phyloP scores from a whole-genome alignment of 495 filamentous ascomycete species.

The Bacidia gigantensis region DNA sequence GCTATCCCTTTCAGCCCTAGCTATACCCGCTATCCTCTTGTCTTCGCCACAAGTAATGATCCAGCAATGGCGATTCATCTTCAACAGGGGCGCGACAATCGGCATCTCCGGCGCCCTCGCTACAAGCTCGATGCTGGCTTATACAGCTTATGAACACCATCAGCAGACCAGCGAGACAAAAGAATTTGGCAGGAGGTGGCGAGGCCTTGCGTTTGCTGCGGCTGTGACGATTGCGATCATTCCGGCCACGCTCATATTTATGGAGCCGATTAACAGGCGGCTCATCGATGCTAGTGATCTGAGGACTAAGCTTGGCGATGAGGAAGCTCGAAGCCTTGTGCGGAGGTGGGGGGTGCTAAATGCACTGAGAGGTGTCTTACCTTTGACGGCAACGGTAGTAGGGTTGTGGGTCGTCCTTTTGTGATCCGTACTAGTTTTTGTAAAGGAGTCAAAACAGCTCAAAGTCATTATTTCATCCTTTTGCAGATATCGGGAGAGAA shows the following conservation, averaged over 20 bases:
- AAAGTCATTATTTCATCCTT: slow-evolving; percentile 4
- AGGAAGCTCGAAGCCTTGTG: neutral
- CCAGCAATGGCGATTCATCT: slow-evolving; percentile 11
- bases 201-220: slow-evolving; percentile 21
- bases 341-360: neutral
- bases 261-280: slow-evolving; percentile 18
- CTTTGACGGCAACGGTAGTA: neutral
- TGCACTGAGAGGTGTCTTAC: neutral
- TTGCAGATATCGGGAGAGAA: slow-evolving; percentile 4
- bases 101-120: slow-evolving; percentile 13
- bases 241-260: slow-evolving; percentile 28
- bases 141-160: neutral
- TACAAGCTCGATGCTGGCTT: neutral
- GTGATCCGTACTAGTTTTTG: neutral
- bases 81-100: slow-evolving; percentile 8
- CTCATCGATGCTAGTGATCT: slow-evolving; percentile 7
- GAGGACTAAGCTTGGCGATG: neutral
- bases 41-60: slow-evolving; percentile 17
- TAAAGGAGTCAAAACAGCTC: neutral
- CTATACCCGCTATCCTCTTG: slow-evolving; percentile 25
- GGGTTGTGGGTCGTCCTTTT: neutral
- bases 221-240: slow-evolving; percentile 18
- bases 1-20: slow-evolving; percentile 28
- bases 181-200: neutral
- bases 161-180: neutral